Conservation (phyloP, 1,139 yeast genomes). For the Nadsonia commutata region DNA sequence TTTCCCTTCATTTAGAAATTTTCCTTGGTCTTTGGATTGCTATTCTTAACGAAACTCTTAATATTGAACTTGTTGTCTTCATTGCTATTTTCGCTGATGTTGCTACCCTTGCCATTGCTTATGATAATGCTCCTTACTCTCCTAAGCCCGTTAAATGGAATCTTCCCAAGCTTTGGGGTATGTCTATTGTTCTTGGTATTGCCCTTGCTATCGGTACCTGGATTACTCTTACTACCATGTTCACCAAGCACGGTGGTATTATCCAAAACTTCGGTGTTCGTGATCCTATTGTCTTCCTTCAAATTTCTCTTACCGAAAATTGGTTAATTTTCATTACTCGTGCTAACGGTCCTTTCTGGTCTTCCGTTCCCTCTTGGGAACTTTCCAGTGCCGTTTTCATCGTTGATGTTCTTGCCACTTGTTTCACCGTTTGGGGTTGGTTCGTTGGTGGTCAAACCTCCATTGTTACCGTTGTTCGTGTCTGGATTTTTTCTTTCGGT, state of each 20-base stretch:
- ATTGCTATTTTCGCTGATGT: constrained; percentile 67
- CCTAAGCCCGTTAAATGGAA: constrained; percentile 98
- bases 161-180: constrained; percentile 73
- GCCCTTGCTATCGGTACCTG: constrained; percentile 58
- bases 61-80: constrained; percentile 57
- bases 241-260: constrained; percentile 45
- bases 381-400: constrained; percentile 52
- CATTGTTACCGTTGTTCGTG: constrained; percentile 51
- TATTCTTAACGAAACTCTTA: constrained; percentile 48
- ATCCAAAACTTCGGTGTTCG: constrained; percentile 58
- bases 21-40: constrained; percentile 66
- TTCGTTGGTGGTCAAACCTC: constrained; percentile 60
- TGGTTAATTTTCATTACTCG: constrained; percentile 69
- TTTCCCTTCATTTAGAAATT: constrained; percentile 57
- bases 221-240: constrained; percentile 61
- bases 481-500: constrained; percentile 58
- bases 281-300: constrained; percentile 57
- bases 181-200: constrained; percentile 53
- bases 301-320: constrained; percentile 63
- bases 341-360: constrained; percentile 71
- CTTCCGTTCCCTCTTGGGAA: constrained; percentile 61
- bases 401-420: constrained; percentile 56
- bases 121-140: constrained; percentile 89
- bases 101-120: constrained; percentile 66
- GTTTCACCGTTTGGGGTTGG: constrained; percentile 61